Evolutionary conservation across 176 grass and related monocot genomes (phyloP).

Genomic region (Pharus latifolius): DNA sequence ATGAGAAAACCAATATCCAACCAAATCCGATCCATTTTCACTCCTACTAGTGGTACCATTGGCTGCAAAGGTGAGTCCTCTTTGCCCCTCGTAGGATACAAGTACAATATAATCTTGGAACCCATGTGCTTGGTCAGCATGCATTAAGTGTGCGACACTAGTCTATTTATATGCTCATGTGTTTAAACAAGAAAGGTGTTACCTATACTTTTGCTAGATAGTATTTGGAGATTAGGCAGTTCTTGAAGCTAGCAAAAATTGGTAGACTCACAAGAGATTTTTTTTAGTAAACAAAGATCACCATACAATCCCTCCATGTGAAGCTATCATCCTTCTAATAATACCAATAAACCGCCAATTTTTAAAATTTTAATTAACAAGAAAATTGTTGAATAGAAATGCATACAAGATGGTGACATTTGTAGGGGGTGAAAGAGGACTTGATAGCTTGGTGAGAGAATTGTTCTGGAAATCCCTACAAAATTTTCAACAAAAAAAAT

Average conservation of each 20-base stretch:
- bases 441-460: slow-evolving; percentile 40
- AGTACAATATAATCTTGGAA: no score
- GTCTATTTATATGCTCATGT: not conserved
- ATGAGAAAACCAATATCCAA: no score
- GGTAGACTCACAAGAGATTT: not conserved
- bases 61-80: no score
- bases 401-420: slow-evolving; percentile 69
- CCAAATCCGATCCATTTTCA: no score
- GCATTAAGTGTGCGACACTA: no score
- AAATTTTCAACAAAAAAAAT: not conserved
- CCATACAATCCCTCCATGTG: not conserved
- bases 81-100: no score
- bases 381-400: not conserved
- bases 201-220: not conserved
- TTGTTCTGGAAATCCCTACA: slow-evolving; percentile 79
- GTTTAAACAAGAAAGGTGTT: not conserved
- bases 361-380: not conserved
- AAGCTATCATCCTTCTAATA: not conserved
- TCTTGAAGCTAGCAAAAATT: not conserved
- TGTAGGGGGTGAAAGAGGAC: slow-evolving; percentile 40
- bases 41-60: no score
- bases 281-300: not conserved
- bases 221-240: not conserved
- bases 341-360: not conserved
- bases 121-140: no score